A percentile compares a stretch with the other conserved stretches of the same genome.
Evolutionary conservation across 495 filamentous ascomycete species (phyloP).

Genomic region (Penicillium daleae): DNA sequence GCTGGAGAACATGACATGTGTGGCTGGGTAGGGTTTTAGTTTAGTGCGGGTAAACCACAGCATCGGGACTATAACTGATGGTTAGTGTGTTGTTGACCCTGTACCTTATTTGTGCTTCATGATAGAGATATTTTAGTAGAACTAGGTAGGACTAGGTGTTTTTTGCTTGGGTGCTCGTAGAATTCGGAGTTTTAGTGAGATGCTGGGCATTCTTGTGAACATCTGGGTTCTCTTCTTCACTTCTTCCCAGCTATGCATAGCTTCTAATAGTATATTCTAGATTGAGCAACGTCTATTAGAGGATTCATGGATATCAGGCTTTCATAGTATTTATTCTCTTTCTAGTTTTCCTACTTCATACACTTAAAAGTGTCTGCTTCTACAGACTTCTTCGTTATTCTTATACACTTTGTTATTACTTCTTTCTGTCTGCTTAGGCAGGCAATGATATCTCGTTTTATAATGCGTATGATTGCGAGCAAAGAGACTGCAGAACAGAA

Average conservation of each 20-base stretch:
- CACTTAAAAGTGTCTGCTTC: too few relatives aligned
- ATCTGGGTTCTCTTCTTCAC: too few relatives aligned
- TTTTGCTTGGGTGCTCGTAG: background rate
- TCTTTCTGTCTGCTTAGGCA: too few relatives aligned
- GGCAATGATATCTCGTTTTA: background rate
- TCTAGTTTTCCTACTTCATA: too few relatives aligned
- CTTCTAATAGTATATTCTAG: too few relatives aligned
- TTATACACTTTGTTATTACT: too few relatives aligned
- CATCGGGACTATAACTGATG: constrained; percentile 5
- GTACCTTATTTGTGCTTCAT: background rate
- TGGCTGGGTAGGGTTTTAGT: background rate
- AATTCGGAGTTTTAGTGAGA: background rate
- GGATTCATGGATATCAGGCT: too few relatives aligned
- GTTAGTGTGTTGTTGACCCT: background rate
- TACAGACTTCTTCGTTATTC: too few relatives aligned
- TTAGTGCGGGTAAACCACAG: constrained; percentile 6
- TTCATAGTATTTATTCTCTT: too few relatives aligned
- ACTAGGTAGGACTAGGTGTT: background rate
- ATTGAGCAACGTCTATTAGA: too few relatives aligned
- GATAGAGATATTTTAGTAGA: background rate
- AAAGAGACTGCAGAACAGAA: background rate
- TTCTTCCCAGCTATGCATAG: too few relatives aligned
- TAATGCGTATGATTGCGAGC: background rate
- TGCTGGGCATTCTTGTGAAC: too few relatives aligned
- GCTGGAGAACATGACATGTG: constrained; percentile 10